Conservation (phyloP, 1,284 basidiomycete species). For the Tetrapyrgos nigripes region DNA sequence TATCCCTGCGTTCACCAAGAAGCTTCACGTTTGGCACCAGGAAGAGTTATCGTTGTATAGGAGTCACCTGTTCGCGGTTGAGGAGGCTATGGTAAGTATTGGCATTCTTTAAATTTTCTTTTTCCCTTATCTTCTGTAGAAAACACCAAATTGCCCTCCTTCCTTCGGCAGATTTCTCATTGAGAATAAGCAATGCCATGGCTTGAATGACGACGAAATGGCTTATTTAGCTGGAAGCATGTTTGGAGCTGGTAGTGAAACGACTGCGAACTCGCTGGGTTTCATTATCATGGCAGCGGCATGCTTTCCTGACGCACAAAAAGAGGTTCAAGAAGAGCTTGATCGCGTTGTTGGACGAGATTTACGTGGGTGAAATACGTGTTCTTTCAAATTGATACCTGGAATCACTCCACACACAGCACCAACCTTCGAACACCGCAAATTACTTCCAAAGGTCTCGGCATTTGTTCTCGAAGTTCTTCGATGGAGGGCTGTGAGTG, state of each 20-base stretch:
- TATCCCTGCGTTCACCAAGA: neutral
- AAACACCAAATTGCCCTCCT: neutral
- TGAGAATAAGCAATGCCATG: neutral
- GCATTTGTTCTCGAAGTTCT: neutral
- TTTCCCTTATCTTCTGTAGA: neutral
- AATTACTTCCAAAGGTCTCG: neutral
- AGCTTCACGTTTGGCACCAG: neutral
- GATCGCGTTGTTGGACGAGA: conserved; percentile 61
- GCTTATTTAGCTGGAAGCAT: neutral
- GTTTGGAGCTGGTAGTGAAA: neutral
- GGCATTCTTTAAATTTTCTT: neutral
- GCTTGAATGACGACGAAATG: neutral
- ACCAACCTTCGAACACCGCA: neutral
- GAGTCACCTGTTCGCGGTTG: neutral
- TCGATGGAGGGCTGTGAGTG: neutral
- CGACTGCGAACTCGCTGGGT: neutral
- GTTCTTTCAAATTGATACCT: too few species aligned
- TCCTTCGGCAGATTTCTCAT: neutral
- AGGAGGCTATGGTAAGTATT: neutral
- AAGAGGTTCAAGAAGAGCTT: conserved; percentile 62
- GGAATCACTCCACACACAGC: neutral
- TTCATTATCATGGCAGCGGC: conserved; percentile 61
- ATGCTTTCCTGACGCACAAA: conserved; percentile 58
- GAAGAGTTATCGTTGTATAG: neutral
- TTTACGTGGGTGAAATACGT: conserved; percentile 40